These are phyloP conservation scores for Brettanomyces naardenensis DNA, from an alignment of 805 yeast genomes.

Conservation along the genomic window DNA sequence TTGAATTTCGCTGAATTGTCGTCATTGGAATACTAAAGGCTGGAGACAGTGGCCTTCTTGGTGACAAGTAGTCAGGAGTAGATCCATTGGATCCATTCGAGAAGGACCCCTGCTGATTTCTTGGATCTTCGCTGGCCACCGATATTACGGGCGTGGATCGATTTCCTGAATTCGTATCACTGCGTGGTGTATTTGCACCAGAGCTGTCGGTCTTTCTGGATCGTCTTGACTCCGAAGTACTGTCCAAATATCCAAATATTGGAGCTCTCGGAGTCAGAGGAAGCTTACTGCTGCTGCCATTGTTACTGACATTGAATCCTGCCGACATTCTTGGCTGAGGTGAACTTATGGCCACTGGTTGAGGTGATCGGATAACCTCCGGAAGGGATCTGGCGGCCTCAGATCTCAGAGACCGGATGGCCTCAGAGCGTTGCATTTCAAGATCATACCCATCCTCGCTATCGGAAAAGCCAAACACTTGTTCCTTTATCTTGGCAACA, in stretches of 20 bases:
- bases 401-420: no score
- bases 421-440: no score
- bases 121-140: slow-evolving; percentile 14
- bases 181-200: slow-evolving; percentile 17
- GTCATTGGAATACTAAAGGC: slow-evolving; percentile 48
- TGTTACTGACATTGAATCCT: slow-evolving; percentile 8
- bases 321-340: slow-evolving; percentile 11
- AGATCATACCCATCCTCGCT: slow-evolving; percentile 16
- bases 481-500: slow-evolving; percentile 42
- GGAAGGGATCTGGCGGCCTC: no score
- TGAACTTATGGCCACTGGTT: slow-evolving; percentile 3
- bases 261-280: slow-evolving; percentile 9
- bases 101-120: slow-evolving; percentile 3
- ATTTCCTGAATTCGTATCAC: slow-evolving; percentile 10
- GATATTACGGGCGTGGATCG: slow-evolving; percentile 22
- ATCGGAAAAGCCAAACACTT: slow-evolving; percentile 15
- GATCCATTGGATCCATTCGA: slow-evolving; percentile 7
- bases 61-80: slow-evolving; percentile 31
- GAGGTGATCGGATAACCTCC: neutral
- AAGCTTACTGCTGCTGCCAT: neutral
- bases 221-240: slow-evolving; percentile 1
- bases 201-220: slow-evolving; percentile 8
- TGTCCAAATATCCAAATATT: slow-evolving; percentile 1
- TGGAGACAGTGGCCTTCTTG: slow-evolving; percentile 52
- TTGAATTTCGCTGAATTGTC: slow-evolving; percentile 48